Conservation (phyloP, 2,329 filamentous ascomycete genomes). For the Alternaria sp. region DNA sequence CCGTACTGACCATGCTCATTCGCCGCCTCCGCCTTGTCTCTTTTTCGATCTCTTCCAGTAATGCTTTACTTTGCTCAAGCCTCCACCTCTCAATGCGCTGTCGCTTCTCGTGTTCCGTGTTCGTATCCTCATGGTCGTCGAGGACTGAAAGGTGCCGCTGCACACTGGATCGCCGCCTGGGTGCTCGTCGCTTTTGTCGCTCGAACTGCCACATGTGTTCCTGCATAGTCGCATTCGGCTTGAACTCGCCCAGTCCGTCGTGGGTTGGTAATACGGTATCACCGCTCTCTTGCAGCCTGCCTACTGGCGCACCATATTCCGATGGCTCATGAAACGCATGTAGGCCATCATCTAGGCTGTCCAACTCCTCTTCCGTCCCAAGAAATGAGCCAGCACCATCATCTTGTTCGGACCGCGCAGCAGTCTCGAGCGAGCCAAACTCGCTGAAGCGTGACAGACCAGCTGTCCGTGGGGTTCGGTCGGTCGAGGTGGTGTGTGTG, state of each 20-base stretch:
- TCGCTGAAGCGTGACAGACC: slow-evolving; percentile 79
- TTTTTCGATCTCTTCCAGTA: slow-evolving; percentile 87
- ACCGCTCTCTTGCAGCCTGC: slow-evolving; percentile 61
- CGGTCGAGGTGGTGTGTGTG: slow-evolving; percentile 70
- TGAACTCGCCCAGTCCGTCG: slow-evolving; percentile 89
- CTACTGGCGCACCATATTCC: slow-evolving; percentile 49
- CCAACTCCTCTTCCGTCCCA: slow-evolving; percentile 70
- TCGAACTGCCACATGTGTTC: slow-evolving; percentile 91
- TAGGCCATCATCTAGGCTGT: slow-evolving; percentile 90
- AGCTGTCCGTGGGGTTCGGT: slow-evolving; percentile 68
- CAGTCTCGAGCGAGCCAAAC: slow-evolving; percentile 77
- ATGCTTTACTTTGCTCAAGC: slow-evolving; percentile 82
- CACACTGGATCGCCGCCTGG: slow-evolving; percentile 62
- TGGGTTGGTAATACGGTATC: slow-evolving; percentile 84
- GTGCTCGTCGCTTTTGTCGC: slow-evolving; percentile 64
- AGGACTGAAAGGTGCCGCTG: slow-evolving; percentile 63
- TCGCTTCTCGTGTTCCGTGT: slow-evolving; percentile 73
- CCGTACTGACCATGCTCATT: slow-evolving; percentile 63
- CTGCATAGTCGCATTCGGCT: slow-evolving; percentile 69
- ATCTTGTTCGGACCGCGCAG: slow-evolving; percentile 62
- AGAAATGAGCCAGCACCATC: slow-evolving; percentile 51
- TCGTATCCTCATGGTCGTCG: slow-evolving; percentile 58
- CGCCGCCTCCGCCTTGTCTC: slow-evolving; percentile 75
- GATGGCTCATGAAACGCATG: slow-evolving; percentile 79
- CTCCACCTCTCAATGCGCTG: slow-evolving; percentile 91